phyloP scores from a whole-genome alignment of 306 rosid genomes.

The Vigna nakashimae region DNA sequence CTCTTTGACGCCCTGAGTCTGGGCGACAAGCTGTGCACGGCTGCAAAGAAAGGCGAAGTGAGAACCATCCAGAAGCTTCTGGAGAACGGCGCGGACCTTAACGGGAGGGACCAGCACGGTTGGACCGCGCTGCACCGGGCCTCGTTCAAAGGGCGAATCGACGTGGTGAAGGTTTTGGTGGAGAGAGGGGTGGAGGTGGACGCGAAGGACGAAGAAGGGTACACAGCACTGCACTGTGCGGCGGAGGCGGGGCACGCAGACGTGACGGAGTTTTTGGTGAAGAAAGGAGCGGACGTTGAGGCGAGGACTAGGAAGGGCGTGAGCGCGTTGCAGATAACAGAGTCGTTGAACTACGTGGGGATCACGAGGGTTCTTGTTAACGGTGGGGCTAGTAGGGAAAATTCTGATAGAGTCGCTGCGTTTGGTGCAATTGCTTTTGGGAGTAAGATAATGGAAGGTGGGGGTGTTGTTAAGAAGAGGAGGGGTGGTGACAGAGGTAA shows the following conservation, averaged over 20 bases:
- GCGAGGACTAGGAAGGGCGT: slow-evolving; percentile 75
- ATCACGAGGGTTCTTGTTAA: slow-evolving; percentile 70
- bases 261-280: slow-evolving; percentile 67
- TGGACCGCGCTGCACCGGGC: slow-evolving; percentile 91
- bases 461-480: background rate
- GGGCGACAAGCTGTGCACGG: slow-evolving; percentile 69
- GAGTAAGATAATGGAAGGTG: background rate
- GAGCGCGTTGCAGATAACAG: slow-evolving; percentile 73
- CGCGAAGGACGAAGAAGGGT: slow-evolving; percentile 81
- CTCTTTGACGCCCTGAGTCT: slow-evolving; percentile 69
- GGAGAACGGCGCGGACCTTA: slow-evolving; percentile 63
- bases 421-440: too few species aligned
- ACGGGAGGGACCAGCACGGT: slow-evolving; percentile 77
- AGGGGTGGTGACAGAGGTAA: background rate
- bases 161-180: slow-evolving; percentile 54
- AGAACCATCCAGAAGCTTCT: slow-evolving; percentile 62
- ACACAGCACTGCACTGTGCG: slow-evolving; percentile 82
- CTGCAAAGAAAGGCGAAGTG: slow-evolving; percentile 75
- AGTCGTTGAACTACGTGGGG: slow-evolving; percentile 68
- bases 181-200: slow-evolving; percentile 72
- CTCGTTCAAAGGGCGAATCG: slow-evolving; percentile 67
- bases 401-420: background rate
- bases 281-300: slow-evolving; percentile 79
- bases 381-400: slow-evolving; percentile 44
- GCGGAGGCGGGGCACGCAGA: slow-evolving; percentile 75